Evolutionary conservation across 768 basidiomycete genomes (phyloP).

Genomic region (Lactifluus piperatus): DNA sequence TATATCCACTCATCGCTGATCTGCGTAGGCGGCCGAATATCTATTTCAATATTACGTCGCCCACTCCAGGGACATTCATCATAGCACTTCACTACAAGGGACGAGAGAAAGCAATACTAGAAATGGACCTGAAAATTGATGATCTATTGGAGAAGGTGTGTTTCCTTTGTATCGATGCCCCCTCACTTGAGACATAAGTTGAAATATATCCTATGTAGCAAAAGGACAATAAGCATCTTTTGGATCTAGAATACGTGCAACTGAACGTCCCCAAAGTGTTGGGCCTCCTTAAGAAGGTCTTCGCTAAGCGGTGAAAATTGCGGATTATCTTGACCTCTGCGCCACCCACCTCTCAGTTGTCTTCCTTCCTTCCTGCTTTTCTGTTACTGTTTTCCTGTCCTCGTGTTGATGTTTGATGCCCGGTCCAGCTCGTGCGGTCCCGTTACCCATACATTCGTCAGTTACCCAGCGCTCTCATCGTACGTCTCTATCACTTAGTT

Average conservation of each 20-base stretch:
- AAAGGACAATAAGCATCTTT: constrained; percentile 95
- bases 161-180: not conserved
- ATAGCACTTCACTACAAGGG: constrained; percentile 99
- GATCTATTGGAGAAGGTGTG: constrained; percentile 93
- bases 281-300: constrained; percentile 87
- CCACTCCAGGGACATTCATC: constrained; percentile 96
- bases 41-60: constrained; percentile 98
- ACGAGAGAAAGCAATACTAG: constrained; percentile 95
- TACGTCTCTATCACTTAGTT: constrained; percentile 1
- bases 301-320: constrained; percentile 63
- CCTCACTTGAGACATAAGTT: not conserved
- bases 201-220: constrained; percentile 45
- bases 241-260: constrained; percentile 97
- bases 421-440: constrained; percentile 2
- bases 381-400: not conserved
- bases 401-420: constrained; percentile 6
- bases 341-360: constrained; percentile 1
- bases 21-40: constrained; percentile 81
- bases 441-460: constrained; percentile 15
- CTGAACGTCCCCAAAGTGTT: constrained; percentile 94
- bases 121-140: constrained; percentile 99
- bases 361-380: constrained; percentile 6
- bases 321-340: not conserved
- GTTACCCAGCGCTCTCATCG: constrained; percentile 19
- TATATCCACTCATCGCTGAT: constrained; percentile 12